Evolutionary conservation across 768 basidiomycete species (phyloP).

Genomic region (Peribolospora baueri): DNA sequence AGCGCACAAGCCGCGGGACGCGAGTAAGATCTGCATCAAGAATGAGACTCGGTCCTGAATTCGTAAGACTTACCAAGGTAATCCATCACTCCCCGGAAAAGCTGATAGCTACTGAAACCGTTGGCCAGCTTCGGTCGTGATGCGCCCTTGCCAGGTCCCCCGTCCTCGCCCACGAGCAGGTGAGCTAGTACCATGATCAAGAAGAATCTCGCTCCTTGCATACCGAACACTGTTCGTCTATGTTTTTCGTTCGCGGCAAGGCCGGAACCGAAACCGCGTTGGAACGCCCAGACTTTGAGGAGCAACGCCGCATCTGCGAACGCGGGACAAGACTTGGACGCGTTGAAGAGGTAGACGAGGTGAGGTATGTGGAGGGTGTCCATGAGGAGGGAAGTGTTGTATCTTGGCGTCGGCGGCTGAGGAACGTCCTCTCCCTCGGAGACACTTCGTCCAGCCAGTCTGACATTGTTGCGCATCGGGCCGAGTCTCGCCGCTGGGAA

Average conservation of each 20-base stretch:
- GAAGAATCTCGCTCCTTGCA: neutral
- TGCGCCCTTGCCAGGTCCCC: conserved; percentile 19
- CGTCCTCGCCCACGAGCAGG: conserved; percentile 36
- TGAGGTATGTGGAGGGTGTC: conserved; percentile 24
- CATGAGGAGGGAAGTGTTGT: conserved; percentile 44
- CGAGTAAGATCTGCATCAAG: neutral
- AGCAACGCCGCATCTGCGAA: conserved; percentile 53
- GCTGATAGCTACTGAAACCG: conserved; percentile 70
- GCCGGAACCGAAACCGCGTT: conserved; percentile 33
- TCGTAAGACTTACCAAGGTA: conserved; percentile 38
- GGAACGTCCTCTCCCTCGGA: conserved; percentile 5
- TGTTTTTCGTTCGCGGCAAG: conserved; percentile 5
- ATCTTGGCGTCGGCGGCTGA: conserved; percentile 41
- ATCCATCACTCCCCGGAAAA: conserved; percentile 63
- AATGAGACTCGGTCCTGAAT: neutral
- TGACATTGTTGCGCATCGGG: conserved; percentile 47
- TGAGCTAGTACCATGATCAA: too few species aligned
- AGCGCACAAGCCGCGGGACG: neutral
- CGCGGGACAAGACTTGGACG: conserved; percentile 30
- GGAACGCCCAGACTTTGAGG: conserved; percentile 70
- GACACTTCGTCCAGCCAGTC: conserved; percentile 19
- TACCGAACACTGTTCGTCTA: neutral
- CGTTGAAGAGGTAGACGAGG: conserved; percentile 31
- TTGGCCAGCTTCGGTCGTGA: conserved; percentile 41
- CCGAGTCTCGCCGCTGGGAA: conserved; percentile 34